phyloP scores from a whole-genome alignment of 371 early-diverging fungal species.

The Lichtheimia ramosa region DNA sequence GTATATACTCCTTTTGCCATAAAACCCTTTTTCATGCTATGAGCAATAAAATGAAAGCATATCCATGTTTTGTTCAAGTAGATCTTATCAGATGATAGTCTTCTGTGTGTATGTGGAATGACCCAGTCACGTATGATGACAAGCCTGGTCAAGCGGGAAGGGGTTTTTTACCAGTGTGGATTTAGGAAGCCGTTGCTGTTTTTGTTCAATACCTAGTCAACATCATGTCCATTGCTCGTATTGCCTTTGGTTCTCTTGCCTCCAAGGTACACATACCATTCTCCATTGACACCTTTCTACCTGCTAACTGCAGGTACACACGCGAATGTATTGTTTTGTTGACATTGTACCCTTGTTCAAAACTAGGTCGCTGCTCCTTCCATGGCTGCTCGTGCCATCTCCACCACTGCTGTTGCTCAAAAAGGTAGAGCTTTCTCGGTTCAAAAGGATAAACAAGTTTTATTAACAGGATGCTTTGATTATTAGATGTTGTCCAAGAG shows the following conservation, averaged over 20 bases:
- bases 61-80: neutral
- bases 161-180: neutral
- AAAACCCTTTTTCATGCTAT: too few relatives aligned
- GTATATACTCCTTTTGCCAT: too few relatives aligned
- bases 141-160: too few relatives aligned
- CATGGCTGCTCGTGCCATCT: slow-evolving; percentile 46
- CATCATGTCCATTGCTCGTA: slow-evolving; percentile 42
- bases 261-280: slow-evolving; percentile 30
- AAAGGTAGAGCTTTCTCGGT: slow-evolving; percentile 31
- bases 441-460: neutral
- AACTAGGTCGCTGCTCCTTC: slow-evolving; percentile 21
- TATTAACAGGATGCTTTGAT: neutral
- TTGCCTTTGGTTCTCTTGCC: slow-evolving; percentile 44
- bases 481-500: slow-evolving; percentile 49
- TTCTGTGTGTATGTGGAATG: neutral
- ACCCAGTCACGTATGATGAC: too few relatives aligned
- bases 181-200: neutral
- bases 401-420: slow-evolving; percentile 41
- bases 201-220: neutral
- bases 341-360: neutral
- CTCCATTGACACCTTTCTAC: neutral
- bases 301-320: neutral
- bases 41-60: neutral
- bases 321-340: neutral
- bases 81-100: neutral